Evolutionary conservation across 2,329 filamentous ascomycete genomes (phyloP).

Genomic region (Bretziella fagacearum): DNA sequence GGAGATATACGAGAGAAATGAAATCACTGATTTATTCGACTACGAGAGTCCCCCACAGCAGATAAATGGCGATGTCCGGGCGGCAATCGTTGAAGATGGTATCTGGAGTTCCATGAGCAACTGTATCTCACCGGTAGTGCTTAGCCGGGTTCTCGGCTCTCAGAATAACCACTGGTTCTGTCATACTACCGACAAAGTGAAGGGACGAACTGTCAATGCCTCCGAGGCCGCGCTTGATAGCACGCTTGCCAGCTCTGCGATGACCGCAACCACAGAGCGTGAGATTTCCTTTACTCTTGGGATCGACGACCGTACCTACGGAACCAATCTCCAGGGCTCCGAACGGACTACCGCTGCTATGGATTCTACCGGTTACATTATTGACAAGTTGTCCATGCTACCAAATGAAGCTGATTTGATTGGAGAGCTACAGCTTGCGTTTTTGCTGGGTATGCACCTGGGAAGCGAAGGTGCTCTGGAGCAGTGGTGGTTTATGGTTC

Average conservation of each 20-base stretch:
- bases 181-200: slow-evolving; percentile 36
- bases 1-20: neutral
- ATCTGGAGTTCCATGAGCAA: slow-evolving; percentile 38
- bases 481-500: slow-evolving; percentile 42
- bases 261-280: slow-evolving; percentile 20
- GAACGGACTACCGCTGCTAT: slow-evolving; percentile 28
- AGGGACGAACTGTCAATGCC: slow-evolving; percentile 25
- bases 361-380: slow-evolving; percentile 33
- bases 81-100: slow-evolving; percentile 18
- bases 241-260: slow-evolving; percentile 22
- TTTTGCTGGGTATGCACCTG: slow-evolving; percentile 38
- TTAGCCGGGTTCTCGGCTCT: slow-evolving; percentile 31
- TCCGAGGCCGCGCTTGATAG: slow-evolving; percentile 26
- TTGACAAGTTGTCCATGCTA: slow-evolving; percentile 13
- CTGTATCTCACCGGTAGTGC: slow-evolving; percentile 28
- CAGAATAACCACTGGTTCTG: slow-evolving; percentile 31
- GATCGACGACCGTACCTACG: slow-evolving; percentile 27
- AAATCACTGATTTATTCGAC: slow-evolving; percentile 25
- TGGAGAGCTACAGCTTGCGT: slow-evolving; percentile 45
- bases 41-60: slow-evolving; percentile 24
- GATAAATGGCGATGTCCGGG: slow-evolving; percentile 16
- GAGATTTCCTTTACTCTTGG: slow-evolving; percentile 34
- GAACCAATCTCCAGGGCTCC: slow-evolving; percentile 23
- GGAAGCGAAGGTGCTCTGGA: slow-evolving; percentile 42
- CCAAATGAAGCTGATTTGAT: slow-evolving; percentile 28